Percentiles rank a stretch among this genome's conserved stretches.
Evolutionary conservation across 2,329 filamentous ascomycete genomes (phyloP).

Genomic region (Sporothrix curviconia): DNA sequence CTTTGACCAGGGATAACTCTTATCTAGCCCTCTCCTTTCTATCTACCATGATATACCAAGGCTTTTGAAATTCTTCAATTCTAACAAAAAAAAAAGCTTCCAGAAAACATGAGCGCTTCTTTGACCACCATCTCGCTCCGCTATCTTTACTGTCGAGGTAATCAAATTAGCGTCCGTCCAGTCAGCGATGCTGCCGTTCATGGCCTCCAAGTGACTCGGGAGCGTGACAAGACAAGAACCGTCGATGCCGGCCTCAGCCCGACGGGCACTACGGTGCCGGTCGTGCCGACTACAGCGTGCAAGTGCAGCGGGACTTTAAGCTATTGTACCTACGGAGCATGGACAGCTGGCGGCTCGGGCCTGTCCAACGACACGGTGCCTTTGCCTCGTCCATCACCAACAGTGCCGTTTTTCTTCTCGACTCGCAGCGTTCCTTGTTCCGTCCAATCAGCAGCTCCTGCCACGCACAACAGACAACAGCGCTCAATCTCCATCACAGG

Average conservation of each 20-base stretch:
- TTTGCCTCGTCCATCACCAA: not conserved
- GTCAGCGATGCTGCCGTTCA: constrained; percentile 18
- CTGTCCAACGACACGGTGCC: constrained; percentile 11
- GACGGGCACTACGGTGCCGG: constrained; percentile 7
- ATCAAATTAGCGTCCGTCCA: constrained; percentile 19
- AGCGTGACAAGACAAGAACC: constrained; percentile 13
- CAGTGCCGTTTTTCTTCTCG: not conserved
- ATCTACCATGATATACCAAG: no score
- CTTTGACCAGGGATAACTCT: constrained; percentile 17
- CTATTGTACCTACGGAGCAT: constrained; percentile 22
- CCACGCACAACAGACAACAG: not conserved
- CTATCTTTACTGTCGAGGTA: constrained; percentile 21
- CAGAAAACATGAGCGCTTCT: constrained; percentile 22
- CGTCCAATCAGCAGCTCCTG: not conserved
- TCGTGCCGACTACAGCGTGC: constrained; percentile 20
- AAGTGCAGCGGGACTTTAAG: constrained; percentile 21
- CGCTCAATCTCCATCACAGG: not conserved
- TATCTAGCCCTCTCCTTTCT: no score
- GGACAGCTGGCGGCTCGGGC: constrained; percentile 22
- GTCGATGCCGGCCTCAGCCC: constrained; percentile 16
- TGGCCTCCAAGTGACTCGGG: constrained; percentile 18
- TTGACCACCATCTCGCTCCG: constrained; percentile 22
- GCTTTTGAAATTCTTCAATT: no score
- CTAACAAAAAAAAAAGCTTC: not conserved
- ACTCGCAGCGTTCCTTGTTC: constrained; percentile 1